These are phyloP conservation scores for Fusarium chaquense DNA, from an alignment of 2,329 filamentous ascomycete species.

Conservation along the genomic window DNA sequence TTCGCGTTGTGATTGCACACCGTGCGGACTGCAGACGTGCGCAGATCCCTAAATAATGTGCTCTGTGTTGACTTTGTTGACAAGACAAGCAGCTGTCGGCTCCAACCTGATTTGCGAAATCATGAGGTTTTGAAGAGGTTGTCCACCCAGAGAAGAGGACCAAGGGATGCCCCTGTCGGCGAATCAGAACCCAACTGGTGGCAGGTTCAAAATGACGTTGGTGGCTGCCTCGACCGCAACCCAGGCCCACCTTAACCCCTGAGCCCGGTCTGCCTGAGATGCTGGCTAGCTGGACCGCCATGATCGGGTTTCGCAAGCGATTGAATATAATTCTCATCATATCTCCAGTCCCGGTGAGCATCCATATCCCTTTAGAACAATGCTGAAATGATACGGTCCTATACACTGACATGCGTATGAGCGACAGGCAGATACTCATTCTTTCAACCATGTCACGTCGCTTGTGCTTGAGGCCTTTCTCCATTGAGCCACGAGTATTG, in stretches of 20 bases:
- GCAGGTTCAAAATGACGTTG: conserved; percentile 44
- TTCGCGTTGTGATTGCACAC: neutral
- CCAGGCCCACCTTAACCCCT: conserved; percentile 39
- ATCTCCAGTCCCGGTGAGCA: neutral
- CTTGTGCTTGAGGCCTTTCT: neutral
- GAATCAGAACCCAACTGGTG: conserved; percentile 38
- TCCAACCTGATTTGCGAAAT: conserved; percentile 26
- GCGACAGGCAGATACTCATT: neutral
- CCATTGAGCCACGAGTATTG: neutral
- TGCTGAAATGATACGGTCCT: neutral
- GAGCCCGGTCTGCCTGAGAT: conserved; percentile 20
- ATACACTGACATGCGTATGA: neutral
- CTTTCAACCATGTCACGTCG: neutral
- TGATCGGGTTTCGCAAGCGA: neutral
- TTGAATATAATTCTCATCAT: conserved; percentile 30
- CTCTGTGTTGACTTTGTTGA: neutral
- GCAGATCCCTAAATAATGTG: conserved; percentile 13
- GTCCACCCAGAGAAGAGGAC: neutral
- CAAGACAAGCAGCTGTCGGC: conserved; percentile 29
- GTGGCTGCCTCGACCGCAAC: conserved; percentile 35
- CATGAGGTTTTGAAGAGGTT: neutral
- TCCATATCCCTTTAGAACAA: neutral
- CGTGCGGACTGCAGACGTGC: conserved; percentile 3
- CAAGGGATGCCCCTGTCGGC: conserved; percentile 18
- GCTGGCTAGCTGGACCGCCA: conserved; percentile 27